Evolutionary conservation across 345 rosid genomes (phyloP).

Genomic region (Populus davidiana): DNA sequence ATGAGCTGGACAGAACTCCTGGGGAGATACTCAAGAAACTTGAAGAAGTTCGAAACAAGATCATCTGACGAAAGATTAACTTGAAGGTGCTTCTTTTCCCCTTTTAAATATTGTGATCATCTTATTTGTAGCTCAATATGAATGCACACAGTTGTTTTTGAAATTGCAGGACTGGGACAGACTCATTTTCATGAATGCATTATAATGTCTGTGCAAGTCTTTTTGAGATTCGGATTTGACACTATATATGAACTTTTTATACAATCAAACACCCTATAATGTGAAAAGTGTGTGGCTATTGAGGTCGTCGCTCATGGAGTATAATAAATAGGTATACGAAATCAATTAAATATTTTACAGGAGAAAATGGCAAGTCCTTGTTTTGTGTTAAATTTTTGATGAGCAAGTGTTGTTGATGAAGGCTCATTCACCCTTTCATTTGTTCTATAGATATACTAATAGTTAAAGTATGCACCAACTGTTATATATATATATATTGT

Average conservation of each 20-base stretch:
- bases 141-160: background rate
- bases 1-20: slow-evolving; percentile 91
- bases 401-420: background rate
- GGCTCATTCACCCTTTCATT: background rate
- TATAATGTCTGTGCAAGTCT: background rate
- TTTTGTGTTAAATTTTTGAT: background rate
- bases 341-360: background rate
- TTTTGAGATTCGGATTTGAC: background rate
- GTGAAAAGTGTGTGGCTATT: background rate
- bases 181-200: background rate
- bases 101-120: background rate
- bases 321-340: background rate
- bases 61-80: slow-evolving; percentile 36
- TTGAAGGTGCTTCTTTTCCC: slow-evolving; percentile 5
- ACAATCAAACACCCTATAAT: background rate
- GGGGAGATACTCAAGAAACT: slow-evolving; percentile 97
- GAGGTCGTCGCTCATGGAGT: background rate
- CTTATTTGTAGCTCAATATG: background rate
- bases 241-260: background rate
- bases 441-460: background rate
- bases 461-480: background rate
- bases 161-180: background rate
- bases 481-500: no score
- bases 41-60: slow-evolving; percentile 84
- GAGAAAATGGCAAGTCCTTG: background rate